Percentiles rank a stretch among this genome's conserved stretches.
Conservation (phyloP, 192 early-diverging fungal genomes). For the Rhizophagus sp. region DNA sequence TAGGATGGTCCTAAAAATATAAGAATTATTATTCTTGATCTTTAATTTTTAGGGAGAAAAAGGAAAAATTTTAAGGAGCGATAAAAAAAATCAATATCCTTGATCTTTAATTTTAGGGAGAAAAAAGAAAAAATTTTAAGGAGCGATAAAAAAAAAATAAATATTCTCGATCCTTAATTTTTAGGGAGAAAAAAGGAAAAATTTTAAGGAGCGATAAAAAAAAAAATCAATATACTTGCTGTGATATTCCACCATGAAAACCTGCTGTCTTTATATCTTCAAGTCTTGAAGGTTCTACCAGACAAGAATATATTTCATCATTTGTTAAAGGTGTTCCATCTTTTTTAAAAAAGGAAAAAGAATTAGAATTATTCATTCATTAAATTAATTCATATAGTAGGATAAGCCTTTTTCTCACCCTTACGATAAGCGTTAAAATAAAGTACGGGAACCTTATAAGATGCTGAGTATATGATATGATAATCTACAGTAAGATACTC, state of each 20-base stretch:
- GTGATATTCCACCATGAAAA: slow-evolving; percentile 43
- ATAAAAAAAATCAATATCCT: not conserved
- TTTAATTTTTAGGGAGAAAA: not conserved
- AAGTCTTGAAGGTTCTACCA: slow-evolving; percentile 38
- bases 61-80: not conserved
- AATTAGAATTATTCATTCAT: not conserved
- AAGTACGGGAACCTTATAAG: slow-evolving; percentile 60
- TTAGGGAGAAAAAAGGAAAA: not conserved
- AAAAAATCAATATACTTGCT: slow-evolving; percentile 32
- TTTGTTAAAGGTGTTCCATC: slow-evolving; percentile 41
- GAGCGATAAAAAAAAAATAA: too few species aligned
- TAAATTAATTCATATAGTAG: slow-evolving; percentile 3
- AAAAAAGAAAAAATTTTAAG: not conserved
- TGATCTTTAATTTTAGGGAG: not conserved
- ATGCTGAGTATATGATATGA: slow-evolving; percentile 62
- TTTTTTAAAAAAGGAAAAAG: not conserved
- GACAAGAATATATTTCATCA: slow-evolving; percentile 46
- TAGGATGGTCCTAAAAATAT: slow-evolving; percentile 54
- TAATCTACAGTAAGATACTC: slow-evolving; percentile 45
- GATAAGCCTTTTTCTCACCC: slow-evolving; percentile 32
- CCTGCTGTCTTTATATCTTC: slow-evolving; percentile 36
- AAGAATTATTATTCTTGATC: not conserved
- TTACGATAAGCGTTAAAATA: slow-evolving; percentile 56
- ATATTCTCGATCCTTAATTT: not conserved
- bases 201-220: not conserved